Evolutionary conservation across 345 rosid species (phyloP).

Genomic region (Punica granatum): DNA sequence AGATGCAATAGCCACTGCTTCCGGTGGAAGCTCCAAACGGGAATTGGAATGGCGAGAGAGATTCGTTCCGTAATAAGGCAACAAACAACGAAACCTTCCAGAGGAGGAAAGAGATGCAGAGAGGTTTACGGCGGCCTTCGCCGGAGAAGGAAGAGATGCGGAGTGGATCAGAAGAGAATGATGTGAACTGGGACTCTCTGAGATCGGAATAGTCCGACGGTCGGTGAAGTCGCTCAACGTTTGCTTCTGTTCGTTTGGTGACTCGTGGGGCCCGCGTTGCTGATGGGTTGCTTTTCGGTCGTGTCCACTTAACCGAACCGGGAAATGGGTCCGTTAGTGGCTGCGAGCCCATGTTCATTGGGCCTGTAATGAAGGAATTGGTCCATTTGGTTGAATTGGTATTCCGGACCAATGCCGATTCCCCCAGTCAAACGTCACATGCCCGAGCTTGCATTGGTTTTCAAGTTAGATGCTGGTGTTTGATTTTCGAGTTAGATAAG

Average conservation of each 20-base stretch:
- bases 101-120: neutral
- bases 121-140: neutral
- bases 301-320: too few species aligned
- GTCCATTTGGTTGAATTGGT: neutral
- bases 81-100: neutral
- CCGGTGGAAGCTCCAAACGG: too few species aligned
- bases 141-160: neutral
- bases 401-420: too few species aligned
- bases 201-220: neutral
- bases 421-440: too few species aligned
- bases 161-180: too few species aligned
- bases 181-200: neutral
- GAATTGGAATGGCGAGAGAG: neutral
- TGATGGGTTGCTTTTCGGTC: too few species aligned
- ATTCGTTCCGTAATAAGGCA: neutral
- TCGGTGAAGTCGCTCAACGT: neutral
- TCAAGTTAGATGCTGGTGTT: too few species aligned
- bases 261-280: neutral
- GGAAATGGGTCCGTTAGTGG: too few species aligned
- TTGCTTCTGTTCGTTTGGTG: neutral
- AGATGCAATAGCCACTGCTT: neutral
- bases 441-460: too few species aligned
- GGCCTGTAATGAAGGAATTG: neutral
- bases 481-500: too few species aligned
- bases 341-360: neutral